These are phyloP conservation scores for Phanerodontia chrysosporium DNA, from an alignment of 768 basidiomycete genomes.

Conservation along the genomic window DNA sequence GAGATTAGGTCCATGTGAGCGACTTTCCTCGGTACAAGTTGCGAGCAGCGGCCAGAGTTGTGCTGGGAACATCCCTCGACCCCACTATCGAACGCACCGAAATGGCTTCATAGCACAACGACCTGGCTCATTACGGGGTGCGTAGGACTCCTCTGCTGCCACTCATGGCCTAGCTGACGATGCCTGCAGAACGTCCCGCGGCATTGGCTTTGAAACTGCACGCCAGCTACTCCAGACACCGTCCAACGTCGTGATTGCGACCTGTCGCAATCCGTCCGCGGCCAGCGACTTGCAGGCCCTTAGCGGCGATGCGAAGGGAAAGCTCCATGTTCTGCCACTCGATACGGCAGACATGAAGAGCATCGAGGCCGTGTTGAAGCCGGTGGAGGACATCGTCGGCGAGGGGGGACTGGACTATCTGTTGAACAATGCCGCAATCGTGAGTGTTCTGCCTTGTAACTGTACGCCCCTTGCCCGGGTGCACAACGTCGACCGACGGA, in stretches of 20 bases:
- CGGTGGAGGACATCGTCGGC: constrained; percentile 25
- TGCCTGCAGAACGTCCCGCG: constrained; percentile 24
- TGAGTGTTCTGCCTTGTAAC: constrained; percentile 15
- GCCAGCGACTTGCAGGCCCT: constrained; percentile 22
- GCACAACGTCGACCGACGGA: background rate
- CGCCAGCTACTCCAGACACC: constrained; percentile 21
- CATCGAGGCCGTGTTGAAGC: constrained; percentile 22
- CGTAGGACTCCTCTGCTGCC: background rate
- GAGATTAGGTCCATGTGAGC: background rate
- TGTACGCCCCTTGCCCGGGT: background rate
- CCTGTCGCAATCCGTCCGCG: constrained; percentile 24
- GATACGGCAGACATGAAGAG: constrained; percentile 26
- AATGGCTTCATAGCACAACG: constrained; percentile 11
- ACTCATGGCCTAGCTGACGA: background rate
- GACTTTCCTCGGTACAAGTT: background rate
- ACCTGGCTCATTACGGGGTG: constrained; percentile 25
- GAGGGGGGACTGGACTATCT: constrained; percentile 34
- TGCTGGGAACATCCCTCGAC: background rate
- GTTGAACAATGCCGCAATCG: constrained; percentile 36
- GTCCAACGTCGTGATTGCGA: constrained; percentile 26
- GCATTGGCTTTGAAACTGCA: constrained; percentile 28
- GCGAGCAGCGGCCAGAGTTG: background rate
- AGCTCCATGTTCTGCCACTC: constrained; percentile 30
- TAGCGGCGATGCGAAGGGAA: constrained; percentile 19
- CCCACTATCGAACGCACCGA: background rate